These are phyloP conservation scores for Capsicum rhomboideum DNA, from an alignment of 257 asterid species.

Conservation along the genomic window DNA sequence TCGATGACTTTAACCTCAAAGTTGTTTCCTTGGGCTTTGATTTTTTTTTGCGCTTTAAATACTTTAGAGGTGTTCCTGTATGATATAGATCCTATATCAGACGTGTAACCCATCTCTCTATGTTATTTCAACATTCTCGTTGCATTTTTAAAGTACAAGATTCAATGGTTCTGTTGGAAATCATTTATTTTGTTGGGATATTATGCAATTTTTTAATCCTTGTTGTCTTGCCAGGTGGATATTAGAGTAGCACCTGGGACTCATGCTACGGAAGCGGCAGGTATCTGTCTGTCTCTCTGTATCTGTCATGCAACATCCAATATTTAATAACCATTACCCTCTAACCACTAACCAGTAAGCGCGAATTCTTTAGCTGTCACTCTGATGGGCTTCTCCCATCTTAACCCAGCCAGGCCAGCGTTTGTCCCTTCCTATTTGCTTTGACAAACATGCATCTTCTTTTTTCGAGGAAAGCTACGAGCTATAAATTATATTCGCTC, in stretches of 20 bases:
- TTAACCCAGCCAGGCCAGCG: neutral
- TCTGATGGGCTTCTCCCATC: neutral
- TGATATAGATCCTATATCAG: neutral
- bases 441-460: neutral
- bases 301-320: neutral
- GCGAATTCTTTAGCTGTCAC: neutral
- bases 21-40: neutral
- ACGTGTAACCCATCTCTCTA: neutral
- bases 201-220: neutral
- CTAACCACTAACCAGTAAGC: neutral
- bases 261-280: conserved; percentile 97
- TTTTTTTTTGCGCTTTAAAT: neutral
- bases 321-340: neutral
- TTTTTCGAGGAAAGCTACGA: neutral
- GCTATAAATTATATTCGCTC: neutral
- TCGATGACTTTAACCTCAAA: neutral
- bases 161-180: neutral
- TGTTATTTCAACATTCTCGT: neutral
- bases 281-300: conserved; percentile 34
- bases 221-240: conserved; percentile 54
- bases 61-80: neutral
- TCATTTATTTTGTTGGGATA: neutral
- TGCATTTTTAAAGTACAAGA: neutral
- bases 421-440: neutral
- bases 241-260: conserved; percentile 91